Evolutionary conservation across 2,329 filamentous ascomycete species (phyloP), one percentile per base, ranked within the genome.

Genomic region (Colletotrichum somersetense): DNA sequence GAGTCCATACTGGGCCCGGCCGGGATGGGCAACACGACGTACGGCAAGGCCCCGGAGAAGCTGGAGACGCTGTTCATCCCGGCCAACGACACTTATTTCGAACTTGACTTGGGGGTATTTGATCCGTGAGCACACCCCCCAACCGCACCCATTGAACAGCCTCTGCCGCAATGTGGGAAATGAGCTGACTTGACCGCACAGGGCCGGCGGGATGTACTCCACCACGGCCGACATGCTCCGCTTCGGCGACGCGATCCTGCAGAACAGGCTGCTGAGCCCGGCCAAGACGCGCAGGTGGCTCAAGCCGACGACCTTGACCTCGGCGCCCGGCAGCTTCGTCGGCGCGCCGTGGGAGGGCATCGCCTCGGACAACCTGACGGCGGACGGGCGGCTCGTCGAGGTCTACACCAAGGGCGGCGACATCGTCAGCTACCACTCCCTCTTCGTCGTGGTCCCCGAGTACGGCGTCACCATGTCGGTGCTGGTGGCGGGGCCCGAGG

Each of bases 301-400:
- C 72, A 85, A 86, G 73, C 85, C 82, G 3, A 76, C 77, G 3
- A 75, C 79, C 7, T 79, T 80, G 74, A 85, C 82, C 1, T 81
- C 81, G 0, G 80, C 78, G 3, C 77, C 78, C 66, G 80, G 79
- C 3, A 78, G 80, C 52, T 79, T 81, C 35, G 78, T 86, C 42
- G 86, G 85, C 10, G 80, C 79, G 7, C 84, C 85, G 0, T 87
- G 85, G 85, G 85, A 87, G 74, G 87, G 87, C 59, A 77, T 81
- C 33, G 82, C 83, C 40, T 75, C 77, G 40, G 75, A 81, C 64
- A 79, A 79, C 73, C 71, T 83, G 40, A 81, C 81, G 6, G 73
- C 77, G 0, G 82, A 83, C 69, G 79, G 81, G 35, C 81, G 83
- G 4, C 74, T 84, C 0, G 76, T 86, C 18, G 85, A 87, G 35